phyloP scores from a whole-genome alignment of 176 grass and related monocot genomes.

The Eragrostis curvula region DNA sequence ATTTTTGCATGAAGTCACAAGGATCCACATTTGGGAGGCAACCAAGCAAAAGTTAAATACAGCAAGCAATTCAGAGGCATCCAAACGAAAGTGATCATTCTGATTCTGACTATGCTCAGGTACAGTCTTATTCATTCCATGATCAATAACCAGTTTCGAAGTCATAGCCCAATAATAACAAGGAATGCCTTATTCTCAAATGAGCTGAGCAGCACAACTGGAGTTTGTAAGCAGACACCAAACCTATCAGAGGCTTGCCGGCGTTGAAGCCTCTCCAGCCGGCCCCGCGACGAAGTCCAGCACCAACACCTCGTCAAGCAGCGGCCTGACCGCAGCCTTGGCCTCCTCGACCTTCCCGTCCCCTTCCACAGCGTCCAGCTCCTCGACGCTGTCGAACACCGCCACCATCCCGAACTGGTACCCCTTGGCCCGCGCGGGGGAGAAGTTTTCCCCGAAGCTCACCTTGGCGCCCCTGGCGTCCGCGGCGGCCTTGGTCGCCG shows the following conservation, averaged over 20 bases:
- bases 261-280: conserved; percentile 26
- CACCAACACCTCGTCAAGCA: conserved; percentile 70
- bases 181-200: conserved; percentile 24
- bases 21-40: no score
- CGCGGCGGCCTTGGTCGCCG: conserved; percentile 39
- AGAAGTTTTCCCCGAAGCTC: conserved; percentile 94
- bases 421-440: conserved; percentile 84
- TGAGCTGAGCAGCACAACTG: neutral
- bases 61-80: no score
- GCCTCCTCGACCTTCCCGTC: conserved; percentile 59
- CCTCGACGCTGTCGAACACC: conserved; percentile 63
- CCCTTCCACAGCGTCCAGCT: conserved; percentile 73
- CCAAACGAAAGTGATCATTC: no score
- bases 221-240: conserved; percentile 15
- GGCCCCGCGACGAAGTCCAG: conserved; percentile 67
- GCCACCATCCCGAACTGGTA: conserved; percentile 78
- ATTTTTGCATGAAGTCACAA: no score
- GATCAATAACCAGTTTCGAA: neutral
- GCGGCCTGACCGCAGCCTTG: conserved; percentile 66
- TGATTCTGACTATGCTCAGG: no score
- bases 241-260: conserved; percentile 62
- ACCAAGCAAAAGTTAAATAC: no score
- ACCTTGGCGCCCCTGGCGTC: conserved; percentile 50
- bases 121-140: conserved; percentile 33
- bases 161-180: conserved; percentile 12